Conservation (phyloP, 768 basidiomycete genomes). For the Cystobasidium tubakii region DNA sequence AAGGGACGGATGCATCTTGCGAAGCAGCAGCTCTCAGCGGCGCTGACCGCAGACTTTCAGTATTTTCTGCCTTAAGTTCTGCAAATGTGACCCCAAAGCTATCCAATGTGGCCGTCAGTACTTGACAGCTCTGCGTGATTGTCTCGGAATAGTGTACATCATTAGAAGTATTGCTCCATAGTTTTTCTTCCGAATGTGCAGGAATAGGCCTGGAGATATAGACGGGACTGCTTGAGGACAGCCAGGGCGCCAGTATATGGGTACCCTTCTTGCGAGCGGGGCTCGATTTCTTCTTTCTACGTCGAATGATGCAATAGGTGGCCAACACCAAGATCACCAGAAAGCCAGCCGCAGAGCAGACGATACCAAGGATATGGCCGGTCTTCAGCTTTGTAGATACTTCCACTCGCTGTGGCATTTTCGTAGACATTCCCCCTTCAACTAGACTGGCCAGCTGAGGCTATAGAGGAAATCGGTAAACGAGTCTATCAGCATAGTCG, state of each 20-base stretch:
- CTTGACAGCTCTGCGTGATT: neutral
- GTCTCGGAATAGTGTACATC: neutral
- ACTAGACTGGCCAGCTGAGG: no score
- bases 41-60: no score
- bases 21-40: no score
- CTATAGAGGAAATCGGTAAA: no score
- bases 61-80: no score
- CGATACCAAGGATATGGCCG: neutral
- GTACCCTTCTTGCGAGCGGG: neutral
- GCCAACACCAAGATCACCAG: neutral
- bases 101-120: neutral
- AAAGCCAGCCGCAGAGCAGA: neutral
- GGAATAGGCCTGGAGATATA: neutral
- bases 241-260: neutral
- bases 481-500: no score
- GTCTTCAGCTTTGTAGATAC: neutral
- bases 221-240: neutral
- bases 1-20: no score
- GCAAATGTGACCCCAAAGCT: no score
- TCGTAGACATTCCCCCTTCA: neutral
- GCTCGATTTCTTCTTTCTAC: neutral
- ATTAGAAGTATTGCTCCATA: neutral
- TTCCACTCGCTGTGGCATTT: neutral
- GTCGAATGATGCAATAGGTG: neutral
- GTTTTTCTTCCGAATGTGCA: neutral